A percentile compares a stretch with the other conserved stretches of the same genome.
Evolutionary conservation across 73 alveolate species (phyloP).

Genomic region (Paraurostyla sp.): DNA sequence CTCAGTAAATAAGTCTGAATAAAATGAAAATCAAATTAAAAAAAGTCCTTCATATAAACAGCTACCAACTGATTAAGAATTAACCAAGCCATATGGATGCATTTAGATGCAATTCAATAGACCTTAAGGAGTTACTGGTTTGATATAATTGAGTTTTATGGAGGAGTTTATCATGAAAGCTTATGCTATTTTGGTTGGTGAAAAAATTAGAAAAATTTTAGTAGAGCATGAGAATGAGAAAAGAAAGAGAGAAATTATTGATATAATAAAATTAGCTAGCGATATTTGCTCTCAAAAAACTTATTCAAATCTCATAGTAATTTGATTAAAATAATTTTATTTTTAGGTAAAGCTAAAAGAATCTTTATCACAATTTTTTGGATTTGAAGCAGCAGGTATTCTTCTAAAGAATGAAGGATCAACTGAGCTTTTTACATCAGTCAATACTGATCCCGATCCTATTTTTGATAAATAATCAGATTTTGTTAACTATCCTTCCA

Average conservation of each 20-base stretch:
- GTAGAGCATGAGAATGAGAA: not conserved
- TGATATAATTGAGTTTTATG: not conserved
- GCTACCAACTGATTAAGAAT: not conserved
- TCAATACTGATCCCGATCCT: not conserved
- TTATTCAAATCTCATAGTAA: conserved; percentile 11
- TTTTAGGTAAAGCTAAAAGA: not conserved
- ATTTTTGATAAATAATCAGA: conserved; percentile 3
- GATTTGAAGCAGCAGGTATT: not conserved
- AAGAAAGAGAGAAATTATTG: not conserved
- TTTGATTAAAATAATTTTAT: not conserved
- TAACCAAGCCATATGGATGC: not conserved
- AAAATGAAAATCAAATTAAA: too few relatives aligned
- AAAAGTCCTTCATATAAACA: too few relatives aligned
- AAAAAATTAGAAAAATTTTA: not conserved
- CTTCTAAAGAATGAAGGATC: not conserved
- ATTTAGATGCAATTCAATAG: not conserved
- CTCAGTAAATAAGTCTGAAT: too few relatives aligned
- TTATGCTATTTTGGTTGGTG: not conserved
- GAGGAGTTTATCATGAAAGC: not conserved
- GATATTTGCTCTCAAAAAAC: not conserved
- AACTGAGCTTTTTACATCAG: not conserved
- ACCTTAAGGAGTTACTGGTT: not conserved
- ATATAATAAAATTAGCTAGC: not conserved
- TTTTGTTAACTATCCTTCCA: conserved; percentile 3
- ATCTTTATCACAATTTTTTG: not conserved